Evolutionary conservation across 2,329 filamentous ascomycete genomes (phyloP).

Genomic region (Canariomyces notabilis): DNA sequence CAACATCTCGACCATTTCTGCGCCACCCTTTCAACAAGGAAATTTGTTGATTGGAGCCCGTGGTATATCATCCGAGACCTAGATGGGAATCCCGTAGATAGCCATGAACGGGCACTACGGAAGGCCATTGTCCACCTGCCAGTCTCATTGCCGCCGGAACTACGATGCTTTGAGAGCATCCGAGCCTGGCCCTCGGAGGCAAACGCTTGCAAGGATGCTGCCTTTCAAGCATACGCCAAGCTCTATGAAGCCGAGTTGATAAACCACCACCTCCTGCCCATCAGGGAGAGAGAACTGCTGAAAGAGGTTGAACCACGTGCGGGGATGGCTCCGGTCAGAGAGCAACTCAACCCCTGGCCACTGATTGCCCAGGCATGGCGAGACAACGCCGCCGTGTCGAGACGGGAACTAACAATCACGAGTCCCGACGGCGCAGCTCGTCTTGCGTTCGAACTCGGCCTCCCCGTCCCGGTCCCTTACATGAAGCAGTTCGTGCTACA

Average conservation of each 20-base stretch:
- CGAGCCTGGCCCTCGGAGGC: conserved; percentile 64
- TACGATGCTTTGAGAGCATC: conserved; percentile 51
- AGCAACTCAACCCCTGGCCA: conserved; percentile 44
- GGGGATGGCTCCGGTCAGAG: conserved; percentile 33
- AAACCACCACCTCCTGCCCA: conserved; percentile 72
- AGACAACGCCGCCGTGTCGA: conserved; percentile 26
- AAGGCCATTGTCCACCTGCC: conserved; percentile 66
- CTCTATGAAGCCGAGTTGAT: conserved; percentile 68
- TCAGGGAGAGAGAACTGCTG: conserved; percentile 37
- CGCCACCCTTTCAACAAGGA: conserved; percentile 48
- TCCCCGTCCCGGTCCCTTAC: conserved; percentile 40
- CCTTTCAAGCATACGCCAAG: conserved; percentile 70
- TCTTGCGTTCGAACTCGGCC: conserved; percentile 37
- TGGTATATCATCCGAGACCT: conserved; percentile 57
- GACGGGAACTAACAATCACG: conserved; percentile 31
- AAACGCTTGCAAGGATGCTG: conserved; percentile 72
- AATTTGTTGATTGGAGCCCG: conserved; percentile 61
- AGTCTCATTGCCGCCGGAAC: conserved; percentile 56
- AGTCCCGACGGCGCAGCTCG: conserved; percentile 30
- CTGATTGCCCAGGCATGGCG: conserved; percentile 41
- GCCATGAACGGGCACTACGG: conserved; percentile 28
- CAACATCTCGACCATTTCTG: conserved; percentile 83
- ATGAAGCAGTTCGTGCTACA: conserved; percentile 37
- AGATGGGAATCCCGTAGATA: conserved; percentile 23
- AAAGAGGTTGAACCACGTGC: conserved; percentile 36